Base-by-base conservation (phyloP, 257 asterid species). In the Voacanga thouarsii region DNA sequence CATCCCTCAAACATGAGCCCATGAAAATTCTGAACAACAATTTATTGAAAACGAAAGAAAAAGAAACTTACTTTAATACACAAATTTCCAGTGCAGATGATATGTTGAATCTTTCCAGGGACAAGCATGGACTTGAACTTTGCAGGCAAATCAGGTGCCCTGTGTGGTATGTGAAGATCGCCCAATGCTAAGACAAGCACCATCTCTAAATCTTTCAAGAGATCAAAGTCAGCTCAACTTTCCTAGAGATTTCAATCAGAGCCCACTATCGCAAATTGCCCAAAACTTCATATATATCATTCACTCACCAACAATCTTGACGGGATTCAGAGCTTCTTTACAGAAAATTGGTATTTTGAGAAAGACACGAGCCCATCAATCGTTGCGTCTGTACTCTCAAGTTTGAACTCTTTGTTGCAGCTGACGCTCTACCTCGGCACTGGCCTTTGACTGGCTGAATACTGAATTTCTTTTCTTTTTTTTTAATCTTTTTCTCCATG, bases 91-190 rank as follows among this genome's bases (percentile, higher is more conserved):
- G 99, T 90, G 86, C 99, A 94, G 57, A 94, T 86, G 79, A 94
- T 75, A 45, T 94, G 99, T 74, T 94, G 99, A 85, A 94, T 94
- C 89, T 94, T 94, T 80, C 99, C 99, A 0, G 99, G 99, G 80
- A 94, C 99, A 75, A 95, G 96, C 99, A 95, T 95, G 61, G 99
- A 95, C 89, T 93, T 95, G 85, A 95, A 95, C 80, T 95, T 95
- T 15, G 93, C 90, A 5, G 99, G 99, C 74, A 95, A 89, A 88
- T 94, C 97, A 24, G 96, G 91, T 1, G 99, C 99, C 85, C 99
- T 84, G 70, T 92, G 96, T 12, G 99, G 99, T 80, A 91, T 90
- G 78, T 95, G 99, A 80, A 95, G 85, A 90, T 95, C 99, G n/a
- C 99, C 97, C 84, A 95, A 85, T 21, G 98, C 99, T 72, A 95